phyloP scores from a whole-genome alignment of 2,329 filamentous ascomycete species.

The Mollisiaceae sp. region DNA sequence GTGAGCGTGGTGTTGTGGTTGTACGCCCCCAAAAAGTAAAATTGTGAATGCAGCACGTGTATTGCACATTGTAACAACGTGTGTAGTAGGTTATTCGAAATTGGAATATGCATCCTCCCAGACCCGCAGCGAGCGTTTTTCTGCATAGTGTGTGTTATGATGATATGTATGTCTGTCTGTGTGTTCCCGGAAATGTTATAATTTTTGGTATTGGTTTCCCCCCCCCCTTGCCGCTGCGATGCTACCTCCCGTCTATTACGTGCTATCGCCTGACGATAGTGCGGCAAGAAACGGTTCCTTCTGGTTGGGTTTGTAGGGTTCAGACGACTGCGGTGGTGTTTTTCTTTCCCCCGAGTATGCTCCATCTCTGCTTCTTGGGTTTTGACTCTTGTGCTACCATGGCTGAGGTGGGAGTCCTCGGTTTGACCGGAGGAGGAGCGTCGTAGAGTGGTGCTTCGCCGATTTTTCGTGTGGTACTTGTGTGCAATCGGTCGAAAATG shows the following conservation, averaged over 20 bases:
- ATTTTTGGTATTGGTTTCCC: constrained; percentile 2
- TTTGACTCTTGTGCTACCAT: constrained; percentile 24
- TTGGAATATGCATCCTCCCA: constrained; percentile 17
- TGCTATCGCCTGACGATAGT: constrained; percentile 8
- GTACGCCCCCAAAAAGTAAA: neutral
- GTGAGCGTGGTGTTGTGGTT: neutral
- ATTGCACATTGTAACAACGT: constrained; percentile 11
- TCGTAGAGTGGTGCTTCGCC: constrained; percentile 41
- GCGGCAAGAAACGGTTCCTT: neutral
- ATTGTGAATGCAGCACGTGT: constrained; percentile 15
- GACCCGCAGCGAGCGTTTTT: constrained; percentile 11
- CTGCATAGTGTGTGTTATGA: neutral
- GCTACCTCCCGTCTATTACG: constrained; percentile 8
- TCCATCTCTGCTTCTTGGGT: constrained; percentile 38
- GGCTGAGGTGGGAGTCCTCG: constrained; percentile 14
- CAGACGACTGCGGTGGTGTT: constrained; percentile 28
- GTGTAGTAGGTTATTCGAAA: constrained; percentile 10
- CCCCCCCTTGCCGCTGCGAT: neutral
- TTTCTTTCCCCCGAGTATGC: constrained; percentile 34
- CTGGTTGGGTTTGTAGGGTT: constrained; percentile 14
- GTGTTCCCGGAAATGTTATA: constrained; percentile 6
- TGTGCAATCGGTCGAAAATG: constrained; percentile 42
- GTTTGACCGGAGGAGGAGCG: constrained; percentile 24
- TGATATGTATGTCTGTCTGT: neutral
- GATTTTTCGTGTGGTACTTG: constrained; percentile 40